Evolutionary conservation across 805 yeast genomes (phyloP).

Genomic region (Komagataella pseudopastoris): DNA sequence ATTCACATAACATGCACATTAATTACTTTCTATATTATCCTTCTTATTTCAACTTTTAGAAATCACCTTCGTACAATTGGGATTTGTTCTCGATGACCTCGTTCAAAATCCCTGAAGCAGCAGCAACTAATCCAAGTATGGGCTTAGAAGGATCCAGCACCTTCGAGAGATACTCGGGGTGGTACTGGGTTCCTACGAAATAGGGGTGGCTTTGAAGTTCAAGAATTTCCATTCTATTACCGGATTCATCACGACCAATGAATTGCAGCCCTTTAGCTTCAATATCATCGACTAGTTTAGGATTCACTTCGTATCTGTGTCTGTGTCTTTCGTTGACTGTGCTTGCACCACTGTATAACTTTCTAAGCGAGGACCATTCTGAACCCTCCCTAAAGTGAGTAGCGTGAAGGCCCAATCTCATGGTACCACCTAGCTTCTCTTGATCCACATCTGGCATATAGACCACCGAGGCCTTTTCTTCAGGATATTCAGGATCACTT

Average conservation of each 20-base stretch:
- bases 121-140: constrained; percentile 91
- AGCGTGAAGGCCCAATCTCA: constrained; percentile 93
- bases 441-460: constrained; percentile 99
- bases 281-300: constrained; percentile 54
- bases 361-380: constrained; percentile 57
- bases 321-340: constrained; percentile 88
- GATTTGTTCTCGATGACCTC: constrained; percentile 34
- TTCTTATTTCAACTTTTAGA: not conserved
- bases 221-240: constrained; percentile 85
- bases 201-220: constrained; percentile 83
- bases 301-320: constrained; percentile 96
- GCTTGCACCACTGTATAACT: constrained; percentile 60
- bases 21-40: not conserved
- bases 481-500: constrained; percentile 50
- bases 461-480: constrained; percentile 64
- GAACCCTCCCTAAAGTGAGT: constrained; percentile 64
- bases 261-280: constrained; percentile 75
- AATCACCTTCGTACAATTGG: not conserved
- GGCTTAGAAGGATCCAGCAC: constrained; percentile 96
- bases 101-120: constrained; percentile 74
- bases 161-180: constrained; percentile 94
- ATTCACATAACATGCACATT: not conserved
- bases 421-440: constrained; percentile 93
- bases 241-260: constrained; percentile 87
- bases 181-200: constrained; percentile 93